Conservation (phyloP, 257 asterid genomes). For the Anisodus acutangulus region DNA sequence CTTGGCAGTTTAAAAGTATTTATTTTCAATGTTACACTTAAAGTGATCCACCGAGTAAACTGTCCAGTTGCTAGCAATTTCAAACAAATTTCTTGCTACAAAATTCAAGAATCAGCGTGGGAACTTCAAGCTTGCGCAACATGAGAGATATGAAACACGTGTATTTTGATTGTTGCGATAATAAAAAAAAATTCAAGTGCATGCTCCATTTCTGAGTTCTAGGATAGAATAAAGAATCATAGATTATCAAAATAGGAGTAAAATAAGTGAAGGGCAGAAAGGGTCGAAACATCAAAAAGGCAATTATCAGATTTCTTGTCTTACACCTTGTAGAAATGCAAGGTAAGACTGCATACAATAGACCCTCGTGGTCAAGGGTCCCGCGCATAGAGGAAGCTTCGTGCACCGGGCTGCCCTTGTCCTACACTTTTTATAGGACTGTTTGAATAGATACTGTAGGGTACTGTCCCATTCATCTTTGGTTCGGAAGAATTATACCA, state of each 20-base stretch:
- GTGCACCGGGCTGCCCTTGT: background rate
- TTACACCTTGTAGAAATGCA: background rate
- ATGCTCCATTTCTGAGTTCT: background rate
- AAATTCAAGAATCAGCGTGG: background rate
- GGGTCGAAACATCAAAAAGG: background rate
- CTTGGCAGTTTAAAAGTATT: background rate
- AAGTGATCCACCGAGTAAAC: background rate
- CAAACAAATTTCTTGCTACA: constrained; percentile 19
- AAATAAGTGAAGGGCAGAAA: background rate
- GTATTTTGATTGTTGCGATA: background rate
- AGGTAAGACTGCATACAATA: no score
- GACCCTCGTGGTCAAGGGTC: no score
- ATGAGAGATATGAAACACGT: background rate
- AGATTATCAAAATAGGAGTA: background rate
- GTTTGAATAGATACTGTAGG: background rate
- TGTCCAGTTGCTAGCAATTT: background rate
- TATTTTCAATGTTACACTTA: background rate
- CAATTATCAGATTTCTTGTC: background rate
- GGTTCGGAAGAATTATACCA: background rate
- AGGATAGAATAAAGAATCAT: background rate
- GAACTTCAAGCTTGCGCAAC: background rate
- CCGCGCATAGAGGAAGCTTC: no score
- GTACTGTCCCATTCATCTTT: background rate
- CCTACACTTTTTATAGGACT: constrained; percentile 10
- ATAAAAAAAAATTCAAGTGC: background rate